Base-by-base conservation (phyloP, 345 rosid genomes). In the Eucalyptus curtisii region DNA sequence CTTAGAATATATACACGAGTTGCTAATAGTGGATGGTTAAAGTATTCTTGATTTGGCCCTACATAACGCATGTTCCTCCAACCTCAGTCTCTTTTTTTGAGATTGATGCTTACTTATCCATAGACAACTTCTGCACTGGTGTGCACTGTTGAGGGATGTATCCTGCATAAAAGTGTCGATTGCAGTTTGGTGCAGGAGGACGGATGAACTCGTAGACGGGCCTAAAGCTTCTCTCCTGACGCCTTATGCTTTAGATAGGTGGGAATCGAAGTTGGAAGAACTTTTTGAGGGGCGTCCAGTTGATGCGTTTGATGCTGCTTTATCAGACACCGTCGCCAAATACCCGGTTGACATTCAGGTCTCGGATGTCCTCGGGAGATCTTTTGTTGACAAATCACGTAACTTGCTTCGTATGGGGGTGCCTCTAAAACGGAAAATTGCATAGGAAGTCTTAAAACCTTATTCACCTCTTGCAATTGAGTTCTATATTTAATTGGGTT, bases 261-360 rank as follows among this genome's bases (percentile, higher is more conserved):
- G 98, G 98, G 99, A 97, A 90, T 92, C 95, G 87, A 95, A 96
- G 91, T 89, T 97, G 91, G 97, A 96, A 88, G 97, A 97, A 90
- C 95, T 97, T 87, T 97, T 95, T 92, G 86, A 50, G 47, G 98
- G 99, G 87, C 95, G 94, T 86, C 97, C 99, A 1, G 92, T 91
- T 48, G 97, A 97, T 90, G 95, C 94, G 97, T 93, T 94, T 88
- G 97, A 97, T 92, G 99, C 98, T 87, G 98, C 97, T 87, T 92
- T 96, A 16, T 91, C 99, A 52, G 96, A 97, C 89, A 95, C 98
- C 1, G 97, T 96, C 55, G 30, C 94, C 88, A 93, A 92, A 90
- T 97, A 92, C 90, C 99, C 96, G 1, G 96, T 97, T 13, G 97
- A 97, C 90, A 97, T 96, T 90, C 98, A 97, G 96, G 98, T 97